Evolutionary conservation across 2,329 filamentous ascomycete genomes (phyloP), one percentile per base, ranked within the genome.

Genomic region (Ophiostoma piceae): DNA sequence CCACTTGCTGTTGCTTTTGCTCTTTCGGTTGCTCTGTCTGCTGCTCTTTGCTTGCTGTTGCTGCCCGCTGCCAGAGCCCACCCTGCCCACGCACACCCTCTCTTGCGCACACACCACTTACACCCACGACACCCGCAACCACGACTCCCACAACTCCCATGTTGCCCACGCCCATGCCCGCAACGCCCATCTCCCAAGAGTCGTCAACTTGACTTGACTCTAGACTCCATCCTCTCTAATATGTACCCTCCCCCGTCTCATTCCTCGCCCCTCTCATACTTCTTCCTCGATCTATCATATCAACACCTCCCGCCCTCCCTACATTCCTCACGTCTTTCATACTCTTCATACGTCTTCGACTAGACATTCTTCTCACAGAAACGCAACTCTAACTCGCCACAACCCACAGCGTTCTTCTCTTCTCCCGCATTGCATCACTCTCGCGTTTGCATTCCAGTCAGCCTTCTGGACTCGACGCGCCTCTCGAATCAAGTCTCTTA

Each of bases 401-500:
- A 16, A 16, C 11, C 39, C 14, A 39, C 43, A 51, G 35, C 39
- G 65, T 47, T 41, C 39, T 66, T 47, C 39, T 39, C 19, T 60
- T 68, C 43, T 60, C 14, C 66, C 26, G 16, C 66, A 43, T 39
- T 66, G 16, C 60, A 43, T 66, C 60, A 37, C 37, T 37, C 51
- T 62, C 67, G 62, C 62, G 70, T 68, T 41, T 54, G 26, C 68
- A 68, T 70, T 70, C 70, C 70, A 67, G 65, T 54, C 67, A 26
- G 62, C 14, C 26, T 35, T 37, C 37, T 67, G 37, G 39, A 71
- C 3, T 26, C 39, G 70, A 69, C 70, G 70, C 70, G 70, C 65
- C 29, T 35, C 29, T 65, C 32, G 29, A 12, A 14, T 67, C 51
- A 64, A 47, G 12, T 29, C 43, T 54, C 19, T 8, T 8, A 43